Conservation (phyloP, 129 eudicot genomes). For the Ambrosia artemisiifolia region DNA sequence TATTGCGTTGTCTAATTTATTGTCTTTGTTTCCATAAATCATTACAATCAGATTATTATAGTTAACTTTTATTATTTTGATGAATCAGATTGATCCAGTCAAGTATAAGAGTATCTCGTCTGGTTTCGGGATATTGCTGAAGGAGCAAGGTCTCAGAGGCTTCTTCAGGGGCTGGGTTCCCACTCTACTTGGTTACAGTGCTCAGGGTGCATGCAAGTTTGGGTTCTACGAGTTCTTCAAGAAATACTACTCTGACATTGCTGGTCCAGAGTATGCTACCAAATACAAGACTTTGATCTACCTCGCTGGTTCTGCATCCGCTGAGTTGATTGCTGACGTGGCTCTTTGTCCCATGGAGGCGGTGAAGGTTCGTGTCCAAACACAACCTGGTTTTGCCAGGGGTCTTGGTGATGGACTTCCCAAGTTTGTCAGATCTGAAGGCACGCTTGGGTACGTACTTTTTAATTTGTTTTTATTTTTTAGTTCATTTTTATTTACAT, state of each 20-base stretch:
- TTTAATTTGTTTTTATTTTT: not conserved
- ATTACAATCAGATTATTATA: not conserved
- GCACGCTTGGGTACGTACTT: constrained; percentile 58
- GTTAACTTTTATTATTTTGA: not conserved
- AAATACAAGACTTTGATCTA: constrained; percentile 85
- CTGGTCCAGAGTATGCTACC: constrained; percentile 77
- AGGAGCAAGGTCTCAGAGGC: constrained; percentile 74
- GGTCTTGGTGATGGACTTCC: constrained; percentile 79
- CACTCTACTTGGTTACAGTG: constrained; percentile 77
- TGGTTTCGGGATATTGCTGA: constrained; percentile 65
- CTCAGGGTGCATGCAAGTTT: constrained; percentile 89
- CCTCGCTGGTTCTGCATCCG: constrained; percentile 90
- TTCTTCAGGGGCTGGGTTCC: constrained; percentile 85
- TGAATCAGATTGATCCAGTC: constrained; percentile 59
- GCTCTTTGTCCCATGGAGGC: constrained; percentile 91
- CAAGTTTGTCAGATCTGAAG: constrained; percentile 75
- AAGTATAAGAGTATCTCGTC: constrained; percentile 84
- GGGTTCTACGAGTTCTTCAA: constrained; percentile 89
- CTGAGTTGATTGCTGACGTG: constrained; percentile 75
- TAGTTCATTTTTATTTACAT: not conserved
- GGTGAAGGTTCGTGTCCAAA: constrained; percentile 83
- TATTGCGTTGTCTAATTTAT: not conserved
- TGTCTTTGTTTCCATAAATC: not conserved
- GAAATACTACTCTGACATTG: constrained; percentile 83
- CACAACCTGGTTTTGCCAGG: constrained; percentile 85